Evolutionary conservation across 306 rosid species (phyloP), one percentile per base, ranked within the genome.

Genomic region (Malus sylvestris): DNA sequence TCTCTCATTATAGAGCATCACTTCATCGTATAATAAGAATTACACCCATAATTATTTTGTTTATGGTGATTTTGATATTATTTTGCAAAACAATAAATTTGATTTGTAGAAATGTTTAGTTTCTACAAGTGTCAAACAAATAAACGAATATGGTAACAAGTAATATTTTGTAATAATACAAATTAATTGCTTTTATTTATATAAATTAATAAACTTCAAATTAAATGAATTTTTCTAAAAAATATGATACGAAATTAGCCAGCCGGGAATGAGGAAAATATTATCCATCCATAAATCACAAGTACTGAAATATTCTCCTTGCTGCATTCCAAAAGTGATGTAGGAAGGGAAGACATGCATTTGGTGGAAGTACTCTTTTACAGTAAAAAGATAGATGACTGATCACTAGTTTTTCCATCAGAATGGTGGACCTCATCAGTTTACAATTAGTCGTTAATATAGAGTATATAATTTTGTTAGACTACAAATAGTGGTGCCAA

Each of bases 361-460:
- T 64, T 70, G 65, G 44, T 70, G 73, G 42, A 63, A 71, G 32
- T 51, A 51, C 57, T 55, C 69, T 76, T 71, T 68, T 71, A 38
- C 70, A 78, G 75, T 32, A 22, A n/a, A 25, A 5, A 35, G 15
- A 38, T 49, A 58, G 60, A 49, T 8, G 42, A 5, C 2, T 15
- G 42, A n/a, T 45, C 67, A 33, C 68, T 30, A 35, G 11, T 46
- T 8, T 69, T 68, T 72, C 81, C 82, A 80, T 63, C 44, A 20
- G 29, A 76, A 82, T 81, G 32, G 77, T 42, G 87, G 91, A 73
- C 87, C 93, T 87, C 10, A 57, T 42, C 27, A 35, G 15, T 66
- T 35, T 20, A 9, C 18, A 66, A 66, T 19, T 35, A 30, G 70
- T 25, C 70, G 70, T 35, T 66, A 35, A 66, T 66, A 35, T 35